Conservation (phyloP, 139 green algal species). For the Nannochloris sp. region DNA sequence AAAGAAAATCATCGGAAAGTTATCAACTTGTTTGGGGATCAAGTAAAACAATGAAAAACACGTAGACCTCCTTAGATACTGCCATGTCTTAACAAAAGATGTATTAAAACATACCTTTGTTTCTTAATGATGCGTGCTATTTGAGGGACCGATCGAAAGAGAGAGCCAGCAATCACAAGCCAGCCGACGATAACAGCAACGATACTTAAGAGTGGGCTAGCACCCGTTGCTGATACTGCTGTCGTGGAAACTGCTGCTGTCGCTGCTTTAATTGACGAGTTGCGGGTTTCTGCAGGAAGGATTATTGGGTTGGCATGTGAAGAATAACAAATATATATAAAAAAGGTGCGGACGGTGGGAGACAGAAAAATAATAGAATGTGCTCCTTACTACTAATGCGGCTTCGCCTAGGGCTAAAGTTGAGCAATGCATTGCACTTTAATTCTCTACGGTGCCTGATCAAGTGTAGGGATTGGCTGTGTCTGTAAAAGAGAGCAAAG, state of each 20-base stretch:
- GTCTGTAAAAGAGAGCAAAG: too few relatives aligned
- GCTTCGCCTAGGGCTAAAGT: too few relatives aligned
- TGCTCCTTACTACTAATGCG: too few relatives aligned
- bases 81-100: not conserved
- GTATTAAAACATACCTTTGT: conserved; percentile 17
- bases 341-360: too few relatives aligned
- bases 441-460: too few relatives aligned
- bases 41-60: not conserved
- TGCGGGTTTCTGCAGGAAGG: not conserved
- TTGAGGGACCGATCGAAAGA: conserved; percentile 58
- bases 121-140: conserved; percentile 41
- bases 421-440: too few relatives aligned
- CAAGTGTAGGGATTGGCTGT: too few relatives aligned
- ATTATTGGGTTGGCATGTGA: not conserved
- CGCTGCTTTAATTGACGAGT: too few relatives aligned
- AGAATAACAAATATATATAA: too few relatives aligned
- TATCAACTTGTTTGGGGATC: not conserved
- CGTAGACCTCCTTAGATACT: not conserved
- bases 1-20: not conserved
- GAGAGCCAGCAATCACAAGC: conserved; percentile 45
- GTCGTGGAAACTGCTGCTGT: not conserved
- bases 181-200: conserved; percentile 45
- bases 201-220: not conserved
- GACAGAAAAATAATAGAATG: too few relatives aligned
- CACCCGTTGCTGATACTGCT: not conserved